Conservation (phyloP, 345 rosid genomes). For the Salix arbutifolia region DNA sequence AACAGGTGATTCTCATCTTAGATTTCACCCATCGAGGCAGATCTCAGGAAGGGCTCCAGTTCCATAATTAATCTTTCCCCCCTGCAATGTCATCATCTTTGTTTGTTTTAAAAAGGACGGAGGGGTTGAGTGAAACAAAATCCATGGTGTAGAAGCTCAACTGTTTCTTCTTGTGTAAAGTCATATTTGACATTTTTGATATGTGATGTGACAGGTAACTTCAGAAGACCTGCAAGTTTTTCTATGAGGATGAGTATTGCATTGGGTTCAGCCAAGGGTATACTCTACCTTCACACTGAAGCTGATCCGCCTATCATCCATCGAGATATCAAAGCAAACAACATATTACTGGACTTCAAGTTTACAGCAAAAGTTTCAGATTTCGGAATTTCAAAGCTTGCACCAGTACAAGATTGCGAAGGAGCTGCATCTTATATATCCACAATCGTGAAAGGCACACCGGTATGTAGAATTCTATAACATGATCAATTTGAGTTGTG, state of each 20-base stretch:
- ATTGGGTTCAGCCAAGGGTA: constrained; percentile 45
- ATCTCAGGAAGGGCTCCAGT: background rate
- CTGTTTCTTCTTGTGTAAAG: background rate
- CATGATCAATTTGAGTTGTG: background rate
- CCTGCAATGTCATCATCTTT: no score
- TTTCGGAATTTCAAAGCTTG: constrained; percentile 55
- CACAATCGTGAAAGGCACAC: constrained; percentile 47
- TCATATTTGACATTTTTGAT: background rate
- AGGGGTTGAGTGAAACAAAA: no score
- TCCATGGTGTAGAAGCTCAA: no score
- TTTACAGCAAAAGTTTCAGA: constrained; percentile 52
- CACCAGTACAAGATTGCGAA: constrained; percentile 25
- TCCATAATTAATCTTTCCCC: no score
- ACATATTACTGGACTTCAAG: constrained; percentile 43
- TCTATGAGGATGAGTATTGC: constrained; percentile 36
- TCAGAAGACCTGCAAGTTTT: constrained; percentile 24
- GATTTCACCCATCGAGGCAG: background rate
- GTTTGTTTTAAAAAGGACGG: no score
- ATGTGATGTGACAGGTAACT: constrained; percentile 25
- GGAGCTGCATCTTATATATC: constrained; percentile 38
- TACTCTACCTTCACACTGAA: constrained; percentile 50
- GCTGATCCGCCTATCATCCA: constrained; percentile 56
- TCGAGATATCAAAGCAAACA: constrained; percentile 48
- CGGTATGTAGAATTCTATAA: constrained; percentile 20
- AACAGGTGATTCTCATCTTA: no score